phyloP scores from a whole-genome alignment of 345 rosid genomes.

The Hirschfeldia incana region DNA sequence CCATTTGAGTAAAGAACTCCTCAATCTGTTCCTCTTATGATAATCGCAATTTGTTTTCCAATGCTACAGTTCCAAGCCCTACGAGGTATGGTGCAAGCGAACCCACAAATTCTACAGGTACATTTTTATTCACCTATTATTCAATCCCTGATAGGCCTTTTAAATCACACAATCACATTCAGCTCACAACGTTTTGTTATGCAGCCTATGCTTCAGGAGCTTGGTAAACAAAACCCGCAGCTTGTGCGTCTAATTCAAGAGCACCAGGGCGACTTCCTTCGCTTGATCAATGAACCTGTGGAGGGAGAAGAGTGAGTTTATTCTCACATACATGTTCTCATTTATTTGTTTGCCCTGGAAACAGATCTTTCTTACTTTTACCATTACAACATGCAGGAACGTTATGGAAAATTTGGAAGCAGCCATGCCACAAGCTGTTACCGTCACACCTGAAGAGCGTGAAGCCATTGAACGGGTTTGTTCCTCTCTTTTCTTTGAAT shows the following conservation, averaged over 20 bases:
- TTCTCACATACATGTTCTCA: background rate
- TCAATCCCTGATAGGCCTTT: background rate
- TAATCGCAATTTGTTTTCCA: background rate
- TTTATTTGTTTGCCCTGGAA: background rate
- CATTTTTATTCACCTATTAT: background rate
- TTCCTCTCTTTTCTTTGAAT: background rate
- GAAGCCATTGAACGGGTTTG: constrained; percentile 94
- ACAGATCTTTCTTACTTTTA: constrained; percentile 8
- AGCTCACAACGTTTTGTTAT: constrained; percentile 8
- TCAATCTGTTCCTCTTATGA: background rate
- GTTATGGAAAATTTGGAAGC: constrained; percentile 67
- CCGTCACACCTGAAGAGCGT: constrained; percentile 90
- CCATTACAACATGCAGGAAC: constrained; percentile 47
- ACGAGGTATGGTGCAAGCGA: constrained; percentile 85
- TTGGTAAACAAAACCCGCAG: constrained; percentile 90
- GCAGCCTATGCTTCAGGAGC: constrained; percentile 97
- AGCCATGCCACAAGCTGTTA: constrained; percentile 82
- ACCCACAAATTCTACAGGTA: constrained; percentile 87
- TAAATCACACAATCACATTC: background rate
- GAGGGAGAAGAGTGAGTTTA: constrained; percentile 90
- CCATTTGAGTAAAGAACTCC: background rate
- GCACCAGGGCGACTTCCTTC: constrained; percentile 87
- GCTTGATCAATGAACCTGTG: constrained; percentile 79
- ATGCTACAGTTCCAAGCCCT: constrained; percentile 75
- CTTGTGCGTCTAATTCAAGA: constrained; percentile 87